Evolutionary conservation across 768 basidiomycete species (phyloP).

Genomic region (Goffeauzyma gilvescens): DNA sequence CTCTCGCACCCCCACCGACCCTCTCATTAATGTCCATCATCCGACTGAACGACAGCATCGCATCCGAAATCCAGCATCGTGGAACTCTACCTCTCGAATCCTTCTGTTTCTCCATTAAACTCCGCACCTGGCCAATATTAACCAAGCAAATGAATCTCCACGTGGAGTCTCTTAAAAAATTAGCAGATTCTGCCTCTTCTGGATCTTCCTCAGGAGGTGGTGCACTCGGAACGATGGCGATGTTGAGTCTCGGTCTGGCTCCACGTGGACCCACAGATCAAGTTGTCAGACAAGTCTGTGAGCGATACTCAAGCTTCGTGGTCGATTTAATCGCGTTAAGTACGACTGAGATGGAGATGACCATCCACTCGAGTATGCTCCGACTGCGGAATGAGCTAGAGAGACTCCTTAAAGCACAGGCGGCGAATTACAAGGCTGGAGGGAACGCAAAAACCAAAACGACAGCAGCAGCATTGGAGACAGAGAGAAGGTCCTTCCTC

Average conservation of each 20-base stretch:
- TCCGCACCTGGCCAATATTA: conserved; percentile 86
- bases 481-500: conserved; percentile 48
- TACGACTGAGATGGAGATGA: conserved; percentile 70
- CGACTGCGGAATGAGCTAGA: conserved; percentile 69
- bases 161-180: conserved; percentile 57
- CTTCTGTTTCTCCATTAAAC: conserved; percentile 57
- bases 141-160: conserved; percentile 74
- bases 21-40: conserved; percentile 76
- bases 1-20: conserved; percentile 43
- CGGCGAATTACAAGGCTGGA: conserved; percentile 47
- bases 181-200: conserved; percentile 61
- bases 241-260: conserved; percentile 43
- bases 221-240: conserved; percentile 45
- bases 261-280: conserved; percentile 55
- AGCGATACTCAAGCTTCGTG: conserved; percentile 62
- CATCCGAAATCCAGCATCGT: conserved; percentile 55
- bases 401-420: conserved; percentile 55
- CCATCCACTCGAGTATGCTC: conserved; percentile 58
- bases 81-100: conserved; percentile 61
- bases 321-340: conserved; percentile 63
- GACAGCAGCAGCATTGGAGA: too few relatives aligned
- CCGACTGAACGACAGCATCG: conserved; percentile 63
- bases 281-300: conserved; percentile 50
- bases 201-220: too few relatives aligned
- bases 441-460: too few relatives aligned